A percentile compares a stretch with the other conserved stretches of the same genome.
phyloP scores from a whole-genome alignment of 331 rosid genomes.

The Quercus lobata region DNA sequence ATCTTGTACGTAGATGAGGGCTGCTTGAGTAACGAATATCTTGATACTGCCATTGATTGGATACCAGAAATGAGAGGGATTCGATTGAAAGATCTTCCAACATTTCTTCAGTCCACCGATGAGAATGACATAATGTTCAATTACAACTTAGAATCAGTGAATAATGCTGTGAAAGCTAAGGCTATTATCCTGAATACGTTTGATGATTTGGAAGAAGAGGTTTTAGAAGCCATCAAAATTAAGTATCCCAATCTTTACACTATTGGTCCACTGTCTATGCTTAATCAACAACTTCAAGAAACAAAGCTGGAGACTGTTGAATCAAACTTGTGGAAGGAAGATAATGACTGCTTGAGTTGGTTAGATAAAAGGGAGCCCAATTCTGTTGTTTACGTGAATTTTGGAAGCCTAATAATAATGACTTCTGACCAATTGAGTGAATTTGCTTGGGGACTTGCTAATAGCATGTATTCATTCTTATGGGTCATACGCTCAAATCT shows the following conservation, averaged over 20 bases:
- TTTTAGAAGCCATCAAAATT: constrained; percentile 20
- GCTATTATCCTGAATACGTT: constrained; percentile 31
- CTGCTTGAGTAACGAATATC: constrained; percentile 19
- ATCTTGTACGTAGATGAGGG: constrained; percentile 13
- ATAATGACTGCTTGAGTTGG: constrained; percentile 18
- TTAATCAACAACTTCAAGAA: background rate
- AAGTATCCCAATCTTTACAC: constrained; percentile 25
- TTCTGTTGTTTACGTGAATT: constrained; percentile 32
- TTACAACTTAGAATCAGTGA: constrained; percentile 19
- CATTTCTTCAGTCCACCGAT: constrained; percentile 19
- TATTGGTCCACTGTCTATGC: constrained; percentile 27
- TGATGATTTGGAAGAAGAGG: constrained; percentile 30
- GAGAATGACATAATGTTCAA: constrained; percentile 22
- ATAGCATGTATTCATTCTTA: constrained; percentile 28
- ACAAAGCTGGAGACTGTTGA: constrained; percentile 13
- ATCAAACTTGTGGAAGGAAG: constrained; percentile 28
- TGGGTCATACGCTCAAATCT: constrained; percentile 33
- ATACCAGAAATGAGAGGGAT: constrained; percentile 28
- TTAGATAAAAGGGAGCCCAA: constrained; percentile 18
- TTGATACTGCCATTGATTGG: constrained; percentile 35
- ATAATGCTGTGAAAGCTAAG: constrained; percentile 20
- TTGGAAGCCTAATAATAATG: constrained; percentile 36
- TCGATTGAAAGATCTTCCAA: constrained; percentile 30
- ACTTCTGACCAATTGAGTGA: constrained; percentile 19
- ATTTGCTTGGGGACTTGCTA: constrained; percentile 33